A percentile compares a stretch with the other conserved stretches of the same genome.
Evolutionary conservation across 2,329 filamentous ascomycete genomes (phyloP).

Genomic region (Apiospora sp.): DNA sequence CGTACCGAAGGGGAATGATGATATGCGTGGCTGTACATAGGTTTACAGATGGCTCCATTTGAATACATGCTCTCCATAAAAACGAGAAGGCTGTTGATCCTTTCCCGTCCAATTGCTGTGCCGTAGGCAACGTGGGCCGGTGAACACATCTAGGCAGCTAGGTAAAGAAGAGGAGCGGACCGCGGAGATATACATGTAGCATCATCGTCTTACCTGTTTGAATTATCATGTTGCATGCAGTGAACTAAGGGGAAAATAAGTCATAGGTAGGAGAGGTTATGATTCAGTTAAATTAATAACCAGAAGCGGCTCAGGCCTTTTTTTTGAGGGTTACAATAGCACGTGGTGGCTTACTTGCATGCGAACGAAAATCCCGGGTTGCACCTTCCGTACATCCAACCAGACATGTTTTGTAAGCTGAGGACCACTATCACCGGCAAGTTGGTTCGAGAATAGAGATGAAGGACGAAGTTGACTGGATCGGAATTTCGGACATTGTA

Average conservation of each 20-base stretch:
- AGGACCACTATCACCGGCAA: neutral
- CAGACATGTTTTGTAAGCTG: neutral
- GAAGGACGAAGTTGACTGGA: neutral
- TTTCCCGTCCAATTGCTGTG: neutral
- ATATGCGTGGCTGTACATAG: neutral
- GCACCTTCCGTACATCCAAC: neutral
- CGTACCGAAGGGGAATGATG: neutral
- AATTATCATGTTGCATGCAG: too few relatives aligned
- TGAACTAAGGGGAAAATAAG: neutral
- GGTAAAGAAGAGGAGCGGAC: neutral
- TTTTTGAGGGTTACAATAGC: neutral
- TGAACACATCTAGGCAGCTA: neutral
- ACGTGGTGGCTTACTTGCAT: neutral
- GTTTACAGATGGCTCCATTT: neutral
- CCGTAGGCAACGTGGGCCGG: neutral
- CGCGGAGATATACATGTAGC: neutral
- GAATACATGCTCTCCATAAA: neutral
- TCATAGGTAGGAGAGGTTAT: too few relatives aligned
- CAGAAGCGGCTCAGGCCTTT: neutral
- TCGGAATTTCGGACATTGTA: neutral
- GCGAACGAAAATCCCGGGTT: neutral
- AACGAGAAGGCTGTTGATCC: conserved; percentile 12
- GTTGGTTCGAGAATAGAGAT: neutral
- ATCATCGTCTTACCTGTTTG: too few relatives aligned
- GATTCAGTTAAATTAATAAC: neutral